Conservation (phyloP, 441 rosid species). For the Lepidium campestre region DNA sequence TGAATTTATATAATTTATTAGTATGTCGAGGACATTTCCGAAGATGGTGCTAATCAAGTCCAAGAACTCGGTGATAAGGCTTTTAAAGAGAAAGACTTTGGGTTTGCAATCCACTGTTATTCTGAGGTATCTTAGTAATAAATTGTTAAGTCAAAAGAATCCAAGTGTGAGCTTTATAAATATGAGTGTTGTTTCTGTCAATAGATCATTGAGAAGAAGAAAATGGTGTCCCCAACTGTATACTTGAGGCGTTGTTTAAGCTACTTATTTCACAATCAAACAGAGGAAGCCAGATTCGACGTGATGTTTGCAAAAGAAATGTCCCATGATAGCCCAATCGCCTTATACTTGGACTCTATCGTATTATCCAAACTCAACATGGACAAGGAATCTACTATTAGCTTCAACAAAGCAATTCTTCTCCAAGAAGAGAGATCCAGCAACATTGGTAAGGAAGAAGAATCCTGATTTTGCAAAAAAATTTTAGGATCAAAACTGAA, state of each 20-base stretch:
- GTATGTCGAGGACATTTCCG: constrained; percentile 44
- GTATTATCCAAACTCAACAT: constrained; percentile 30
- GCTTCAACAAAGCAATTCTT: constrained; percentile 57
- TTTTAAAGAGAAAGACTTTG: constrained; percentile 61
- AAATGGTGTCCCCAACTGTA: not conserved
- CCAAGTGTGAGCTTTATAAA: not conserved
- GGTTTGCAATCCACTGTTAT: constrained; percentile 61
- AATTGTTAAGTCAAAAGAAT: too few relatives aligned
- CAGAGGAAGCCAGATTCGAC: too few relatives aligned
- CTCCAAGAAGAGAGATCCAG: constrained; percentile 55
- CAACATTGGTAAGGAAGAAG: constrained; percentile 26
- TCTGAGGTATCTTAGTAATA: constrained; percentile 44
- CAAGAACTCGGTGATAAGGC: constrained; percentile 71
- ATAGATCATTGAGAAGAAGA: constrained; percentile 64
- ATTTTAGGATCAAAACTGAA: not conserved
- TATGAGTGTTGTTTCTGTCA: not conserved
- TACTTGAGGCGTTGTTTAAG: too few relatives aligned
- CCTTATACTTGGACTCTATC: too few relatives aligned
- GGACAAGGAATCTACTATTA: constrained; percentile 62
- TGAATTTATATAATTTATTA: too few relatives aligned
- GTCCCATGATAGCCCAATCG: too few relatives aligned
- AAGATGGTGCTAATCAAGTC: constrained; percentile 56
- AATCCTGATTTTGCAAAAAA: constrained; percentile 25
- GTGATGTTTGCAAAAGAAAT: constrained; percentile 12
- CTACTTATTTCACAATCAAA: too few relatives aligned